phyloP scores from a whole-genome alignment of 2,329 filamentous ascomycete genomes.

The Waltergamsia citrina region DNA sequence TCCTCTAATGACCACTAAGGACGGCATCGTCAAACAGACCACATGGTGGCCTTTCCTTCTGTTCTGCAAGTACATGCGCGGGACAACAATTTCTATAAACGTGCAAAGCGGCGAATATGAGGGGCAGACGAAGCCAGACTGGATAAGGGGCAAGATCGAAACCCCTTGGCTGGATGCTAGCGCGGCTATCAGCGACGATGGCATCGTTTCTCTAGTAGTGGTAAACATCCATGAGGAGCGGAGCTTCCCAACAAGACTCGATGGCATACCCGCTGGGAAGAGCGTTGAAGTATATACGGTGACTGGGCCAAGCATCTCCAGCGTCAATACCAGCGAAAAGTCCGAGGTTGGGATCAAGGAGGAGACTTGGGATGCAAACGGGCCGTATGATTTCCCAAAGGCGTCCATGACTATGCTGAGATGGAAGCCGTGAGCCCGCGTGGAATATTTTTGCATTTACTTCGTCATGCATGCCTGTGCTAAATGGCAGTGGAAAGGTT shows the following conservation, averaged over 20 bases:
- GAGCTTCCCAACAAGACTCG: conserved; percentile 49
- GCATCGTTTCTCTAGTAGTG: conserved; percentile 56
- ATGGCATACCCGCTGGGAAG: conserved; percentile 36
- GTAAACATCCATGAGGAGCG: conserved; percentile 60
- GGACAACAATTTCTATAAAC: conserved; percentile 57
- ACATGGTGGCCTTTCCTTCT: conserved; percentile 68
- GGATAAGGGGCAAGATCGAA: conserved; percentile 56
- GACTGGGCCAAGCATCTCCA: conserved; percentile 28
- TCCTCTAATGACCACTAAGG: conserved; percentile 61
- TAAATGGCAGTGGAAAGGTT: too few species aligned
- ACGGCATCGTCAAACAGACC: conserved; percentile 59
- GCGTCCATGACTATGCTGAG: conserved; percentile 61
- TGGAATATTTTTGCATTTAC: too few species aligned
- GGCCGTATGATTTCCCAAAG: conserved; percentile 55
- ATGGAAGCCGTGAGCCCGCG: conserved; percentile 37
- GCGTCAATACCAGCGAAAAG: conserved; percentile 54
- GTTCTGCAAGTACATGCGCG: conserved; percentile 58
- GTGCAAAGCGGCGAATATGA: conserved; percentile 54
- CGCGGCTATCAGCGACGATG: conserved; percentile 46
- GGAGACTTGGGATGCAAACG: conserved; percentile 51
- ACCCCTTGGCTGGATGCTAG: conserved; percentile 64
- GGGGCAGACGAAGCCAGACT: conserved; percentile 55
- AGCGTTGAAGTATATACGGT: conserved; percentile 52
- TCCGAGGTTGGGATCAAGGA: conserved; percentile 43
- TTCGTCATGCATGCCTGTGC: too few species aligned